These are phyloP conservation scores for Xylaria sp. DNA, from an alignment of 2,329 filamentous ascomycete species.

Conservation along the genomic window DNA sequence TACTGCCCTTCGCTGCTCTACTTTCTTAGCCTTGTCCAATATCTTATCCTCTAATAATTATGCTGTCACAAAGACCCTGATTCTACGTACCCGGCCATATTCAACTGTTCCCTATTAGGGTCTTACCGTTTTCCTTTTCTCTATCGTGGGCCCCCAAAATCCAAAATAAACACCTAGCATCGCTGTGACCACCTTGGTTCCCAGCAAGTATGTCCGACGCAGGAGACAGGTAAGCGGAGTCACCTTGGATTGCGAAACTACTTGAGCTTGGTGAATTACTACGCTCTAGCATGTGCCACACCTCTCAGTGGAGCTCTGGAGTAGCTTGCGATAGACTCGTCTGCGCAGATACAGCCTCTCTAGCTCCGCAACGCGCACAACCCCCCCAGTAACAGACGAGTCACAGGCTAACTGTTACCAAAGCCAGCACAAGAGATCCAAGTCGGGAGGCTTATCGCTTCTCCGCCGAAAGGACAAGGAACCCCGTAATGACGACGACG, in stretches of 20 bases:
- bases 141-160: neutral
- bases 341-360: neutral
- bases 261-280: slow-evolving; percentile 15
- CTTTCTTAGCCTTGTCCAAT: neutral
- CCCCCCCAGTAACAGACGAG: neutral
- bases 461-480: slow-evolving; percentile 62
- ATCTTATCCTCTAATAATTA: slow-evolving; percentile 17
- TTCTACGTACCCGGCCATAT: slow-evolving; percentile 9
- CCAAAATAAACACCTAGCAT: neutral
- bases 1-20: slow-evolving; percentile 3
- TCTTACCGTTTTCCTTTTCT: slow-evolving; percentile 3
- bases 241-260: neutral
- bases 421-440: slow-evolving; percentile 65
- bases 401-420: slow-evolving; percentile 30
- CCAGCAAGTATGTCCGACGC: slow-evolving; percentile 51
- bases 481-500: slow-evolving; percentile 59
- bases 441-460: slow-evolving; percentile 64
- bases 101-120: neutral
- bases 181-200: slow-evolving; percentile 18
- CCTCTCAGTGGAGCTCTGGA: neutral
- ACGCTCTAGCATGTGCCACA: slow-evolving; percentile 2
- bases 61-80: slow-evolving; percentile 10
- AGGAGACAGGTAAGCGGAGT: slow-evolving; percentile 51
- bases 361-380: neutral
- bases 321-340: neutral